phyloP scores from a whole-genome alignment of 106 monocot genomes.

The Ottelia alismoides region DNA sequence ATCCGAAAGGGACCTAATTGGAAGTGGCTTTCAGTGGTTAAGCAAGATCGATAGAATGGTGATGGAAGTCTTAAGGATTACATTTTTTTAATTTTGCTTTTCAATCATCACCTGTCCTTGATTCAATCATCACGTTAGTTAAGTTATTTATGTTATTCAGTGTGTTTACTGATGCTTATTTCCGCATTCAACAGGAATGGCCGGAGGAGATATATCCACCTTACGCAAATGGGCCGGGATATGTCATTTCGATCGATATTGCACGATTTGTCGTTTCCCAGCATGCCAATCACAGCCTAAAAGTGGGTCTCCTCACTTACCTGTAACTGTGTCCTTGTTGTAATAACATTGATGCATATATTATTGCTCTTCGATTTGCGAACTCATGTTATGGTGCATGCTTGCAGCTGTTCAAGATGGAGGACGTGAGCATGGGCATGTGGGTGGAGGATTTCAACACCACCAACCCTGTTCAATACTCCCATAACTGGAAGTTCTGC shows the following conservation, averaged over 20 bases:
- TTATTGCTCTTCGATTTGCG: too few species aligned
- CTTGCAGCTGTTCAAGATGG: conserved; percentile 99
- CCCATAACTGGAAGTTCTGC: conserved; percentile 84
- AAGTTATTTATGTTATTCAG: too few species aligned
- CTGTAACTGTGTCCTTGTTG: too few species aligned
- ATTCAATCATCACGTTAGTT: too few species aligned
- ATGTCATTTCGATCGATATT: conserved; percentile 73
- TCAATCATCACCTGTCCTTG: background rate
- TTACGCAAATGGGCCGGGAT: conserved; percentile 91
- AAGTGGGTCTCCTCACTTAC: too few species aligned
- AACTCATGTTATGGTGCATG: too few species aligned
- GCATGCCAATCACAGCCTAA: conserved; percentile 49
- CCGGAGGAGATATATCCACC: conserved; percentile 79
- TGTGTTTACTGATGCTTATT: background rate
- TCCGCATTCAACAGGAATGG: conserved; percentile 63
- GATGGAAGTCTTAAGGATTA: too few species aligned
- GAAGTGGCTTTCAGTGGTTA: too few species aligned
- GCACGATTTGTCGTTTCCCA: conserved; percentile 46
- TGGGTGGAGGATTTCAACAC: conserved; percentile 92
- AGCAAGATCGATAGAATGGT: too few species aligned
- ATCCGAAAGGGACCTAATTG: too few species aligned
- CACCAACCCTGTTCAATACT: conserved; percentile 39
- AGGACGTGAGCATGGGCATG: conserved; percentile 99
- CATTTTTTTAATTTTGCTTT: too few species aligned
- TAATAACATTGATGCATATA: too few species aligned